A percentile compares a stretch with the other conserved stretches of the same genome.
These are phyloP conservation scores for Pelargonium australe DNA, from an alignment of 441 rosid species.

Conservation along the genomic window DNA sequence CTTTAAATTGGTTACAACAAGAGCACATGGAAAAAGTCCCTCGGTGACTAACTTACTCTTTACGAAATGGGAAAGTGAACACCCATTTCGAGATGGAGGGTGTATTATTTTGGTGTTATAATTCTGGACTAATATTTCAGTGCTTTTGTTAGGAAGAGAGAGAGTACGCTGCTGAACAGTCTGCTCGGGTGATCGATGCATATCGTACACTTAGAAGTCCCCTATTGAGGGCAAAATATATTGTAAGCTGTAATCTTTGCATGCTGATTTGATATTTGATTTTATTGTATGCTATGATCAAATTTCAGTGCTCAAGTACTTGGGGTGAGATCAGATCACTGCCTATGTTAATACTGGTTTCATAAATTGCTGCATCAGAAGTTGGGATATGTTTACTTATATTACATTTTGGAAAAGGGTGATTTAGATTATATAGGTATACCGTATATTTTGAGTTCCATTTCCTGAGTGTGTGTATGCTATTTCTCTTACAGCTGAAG, in stretches of 20 bases:
- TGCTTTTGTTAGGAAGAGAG: slow-evolving; percentile 54
- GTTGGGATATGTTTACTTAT: not conserved
- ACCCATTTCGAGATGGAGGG: not conserved
- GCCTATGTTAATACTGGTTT: not conserved
- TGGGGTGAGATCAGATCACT: not conserved
- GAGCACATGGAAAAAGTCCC: too few species aligned
- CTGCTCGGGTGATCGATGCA: slow-evolving; percentile 79
- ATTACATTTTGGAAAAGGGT: not conserved
- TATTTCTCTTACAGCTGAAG: slow-evolving; percentile 44
- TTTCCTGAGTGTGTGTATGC: not conserved
- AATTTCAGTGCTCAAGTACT: not conserved
- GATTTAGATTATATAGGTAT: not conserved
- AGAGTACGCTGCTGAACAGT: slow-evolving; percentile 80
- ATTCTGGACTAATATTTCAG: not conserved
- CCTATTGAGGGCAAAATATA: slow-evolving; percentile 65
- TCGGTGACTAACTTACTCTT: too few species aligned
- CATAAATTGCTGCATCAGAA: not conserved
- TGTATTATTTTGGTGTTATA: not conserved
- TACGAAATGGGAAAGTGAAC: too few species aligned
- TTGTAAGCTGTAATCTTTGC: slow-evolving; percentile 40
- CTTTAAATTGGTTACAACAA: not conserved
- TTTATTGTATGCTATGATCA: not conserved
- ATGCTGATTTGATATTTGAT: not conserved
- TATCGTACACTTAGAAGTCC: slow-evolving; percentile 57
- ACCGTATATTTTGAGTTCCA: not conserved